Conservation (phyloP, 441 rosid species). For the Croton setiger region DNA sequence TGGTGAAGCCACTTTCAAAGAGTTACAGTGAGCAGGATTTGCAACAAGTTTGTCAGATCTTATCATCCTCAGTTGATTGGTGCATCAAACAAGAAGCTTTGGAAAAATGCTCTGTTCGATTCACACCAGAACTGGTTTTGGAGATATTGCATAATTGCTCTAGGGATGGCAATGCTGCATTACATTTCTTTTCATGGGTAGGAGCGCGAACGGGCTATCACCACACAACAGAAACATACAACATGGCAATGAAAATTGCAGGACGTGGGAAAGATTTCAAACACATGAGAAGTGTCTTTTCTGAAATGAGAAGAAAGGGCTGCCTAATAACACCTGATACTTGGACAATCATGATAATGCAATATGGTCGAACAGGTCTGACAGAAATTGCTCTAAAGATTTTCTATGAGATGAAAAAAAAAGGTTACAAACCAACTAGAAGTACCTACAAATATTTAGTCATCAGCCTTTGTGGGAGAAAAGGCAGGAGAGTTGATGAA, state of each 20-base stretch:
- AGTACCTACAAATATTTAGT: conserved; percentile 73
- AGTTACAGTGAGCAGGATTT: conserved; percentile 36
- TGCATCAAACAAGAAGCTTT: conserved; percentile 40
- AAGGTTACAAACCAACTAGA: conserved; percentile 37
- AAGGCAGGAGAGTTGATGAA: conserved; percentile 63
- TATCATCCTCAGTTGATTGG: conserved; percentile 40
- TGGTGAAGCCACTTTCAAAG: conserved; percentile 29
- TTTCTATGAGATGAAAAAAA: conserved; percentile 69
- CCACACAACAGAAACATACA: conserved; percentile 72
- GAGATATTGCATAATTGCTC: conserved; percentile 43
- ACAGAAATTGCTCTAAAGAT: conserved; percentile 57
- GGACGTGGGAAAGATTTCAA: conserved; percentile 80
- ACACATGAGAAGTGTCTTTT: no score
- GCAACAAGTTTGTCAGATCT: conserved; percentile 40
- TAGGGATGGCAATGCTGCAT: conserved; percentile 49
- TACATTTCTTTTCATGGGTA: conserved; percentile 74
- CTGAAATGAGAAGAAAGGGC: conserved; percentile 73
- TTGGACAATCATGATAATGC: no score
- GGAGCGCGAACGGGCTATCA: conserved; percentile 51
- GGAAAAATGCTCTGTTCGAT: conserved; percentile 40
- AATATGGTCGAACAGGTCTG: no score
- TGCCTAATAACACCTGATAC: conserved; percentile 50
- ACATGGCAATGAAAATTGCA: conserved; percentile 76
- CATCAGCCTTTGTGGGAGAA: conserved; percentile 61
- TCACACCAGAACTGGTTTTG: conserved; percentile 65